Conservation (phyloP, 164 flowering plant genomes). For the Malania oleifera region DNA sequence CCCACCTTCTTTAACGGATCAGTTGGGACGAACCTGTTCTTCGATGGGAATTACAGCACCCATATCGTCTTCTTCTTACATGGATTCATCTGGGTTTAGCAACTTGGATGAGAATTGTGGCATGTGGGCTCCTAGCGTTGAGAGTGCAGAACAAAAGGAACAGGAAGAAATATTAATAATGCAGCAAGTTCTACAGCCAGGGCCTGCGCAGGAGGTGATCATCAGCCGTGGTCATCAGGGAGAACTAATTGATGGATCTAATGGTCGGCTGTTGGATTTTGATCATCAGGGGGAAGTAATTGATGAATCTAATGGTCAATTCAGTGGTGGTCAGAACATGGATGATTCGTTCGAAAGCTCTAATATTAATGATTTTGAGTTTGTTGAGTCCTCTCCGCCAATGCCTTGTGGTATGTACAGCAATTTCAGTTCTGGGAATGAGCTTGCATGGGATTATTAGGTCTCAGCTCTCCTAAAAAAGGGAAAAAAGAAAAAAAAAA, state of each 20-base stretch:
- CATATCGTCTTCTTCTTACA: background rate
- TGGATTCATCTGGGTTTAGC: slow-evolving; percentile 11
- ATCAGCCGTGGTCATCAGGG: background rate
- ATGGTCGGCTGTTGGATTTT: no score
- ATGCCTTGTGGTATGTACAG: no score
- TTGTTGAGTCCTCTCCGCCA: slow-evolving; percentile 14
- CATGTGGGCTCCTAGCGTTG: slow-evolving; percentile 9
- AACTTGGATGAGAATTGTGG: slow-evolving; percentile 7
- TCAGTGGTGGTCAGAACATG: slow-evolving; percentile 5
- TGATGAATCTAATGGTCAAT: background rate
- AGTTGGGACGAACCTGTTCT: no score
- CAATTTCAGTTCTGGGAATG: no score
- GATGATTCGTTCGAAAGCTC: slow-evolving; percentile 15
- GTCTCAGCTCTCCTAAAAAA: no score
- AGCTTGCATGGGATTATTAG: slow-evolving; percentile 8
- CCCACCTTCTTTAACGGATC: background rate
- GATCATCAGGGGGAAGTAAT: background rate
- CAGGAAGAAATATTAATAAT: background rate
- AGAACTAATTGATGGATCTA: background rate
- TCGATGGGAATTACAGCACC: slow-evolving; percentile 8
- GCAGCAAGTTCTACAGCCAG: background rate
- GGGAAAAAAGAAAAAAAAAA: no score
- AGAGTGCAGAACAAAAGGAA: background rate
- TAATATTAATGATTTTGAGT: slow-evolving; percentile 27
- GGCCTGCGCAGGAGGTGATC: slow-evolving; percentile 3